These are phyloP conservation scores for Danielozyma ontarioensis DNA, from an alignment of 805 yeast species.

Conservation along the genomic window DNA sequence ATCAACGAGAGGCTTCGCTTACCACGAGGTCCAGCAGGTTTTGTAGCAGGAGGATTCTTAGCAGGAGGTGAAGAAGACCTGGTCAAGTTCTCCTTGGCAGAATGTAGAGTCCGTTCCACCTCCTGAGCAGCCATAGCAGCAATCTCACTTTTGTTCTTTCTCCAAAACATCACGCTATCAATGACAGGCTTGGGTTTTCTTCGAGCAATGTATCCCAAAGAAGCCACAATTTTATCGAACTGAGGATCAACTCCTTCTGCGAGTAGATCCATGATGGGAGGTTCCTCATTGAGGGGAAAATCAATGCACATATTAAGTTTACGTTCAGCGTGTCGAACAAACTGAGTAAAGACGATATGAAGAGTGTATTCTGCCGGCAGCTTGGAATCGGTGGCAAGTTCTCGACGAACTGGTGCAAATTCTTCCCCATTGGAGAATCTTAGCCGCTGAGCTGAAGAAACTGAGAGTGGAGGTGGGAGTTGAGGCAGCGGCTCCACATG, in stretches of 20 bases:
- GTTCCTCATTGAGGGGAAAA: constrained; percentile 63
- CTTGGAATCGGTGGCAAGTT: constrained; percentile 51
- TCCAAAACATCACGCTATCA: constrained; percentile 98
- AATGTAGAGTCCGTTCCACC: constrained; percentile 25
- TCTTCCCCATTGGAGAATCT: constrained; percentile 31
- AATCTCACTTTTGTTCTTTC: constrained; percentile 86
- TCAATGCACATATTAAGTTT: constrained; percentile 71
- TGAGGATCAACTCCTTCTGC: constrained; percentile 83
- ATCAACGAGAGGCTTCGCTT: constrained; percentile 37
- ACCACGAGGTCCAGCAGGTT: constrained; percentile 14
- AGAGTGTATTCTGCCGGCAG: constrained; percentile 86
- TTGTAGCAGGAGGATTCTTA: constrained; percentile 3
- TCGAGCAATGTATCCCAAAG: constrained; percentile 87
- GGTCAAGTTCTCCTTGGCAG: constrained; percentile 49
- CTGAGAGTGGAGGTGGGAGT: constrained; percentile 28
- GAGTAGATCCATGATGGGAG: constrained; percentile 70
- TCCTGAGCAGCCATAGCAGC: constrained; percentile 47
- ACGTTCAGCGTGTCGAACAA: constrained; percentile 88
- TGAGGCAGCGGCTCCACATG: constrained; percentile 31
- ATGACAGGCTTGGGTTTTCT: constrained; percentile 92
- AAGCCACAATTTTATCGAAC: constrained; percentile 80
- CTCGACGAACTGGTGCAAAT: constrained; percentile 26
- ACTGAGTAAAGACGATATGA: constrained; percentile 91
- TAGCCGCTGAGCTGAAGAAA: constrained; percentile 18
- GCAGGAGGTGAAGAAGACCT: background rate